Evolutionary conservation across 1,284 basidiomycete species (phyloP), one percentile per base, ranked within the genome.

Genomic region (Tausonia pullulans): DNA sequence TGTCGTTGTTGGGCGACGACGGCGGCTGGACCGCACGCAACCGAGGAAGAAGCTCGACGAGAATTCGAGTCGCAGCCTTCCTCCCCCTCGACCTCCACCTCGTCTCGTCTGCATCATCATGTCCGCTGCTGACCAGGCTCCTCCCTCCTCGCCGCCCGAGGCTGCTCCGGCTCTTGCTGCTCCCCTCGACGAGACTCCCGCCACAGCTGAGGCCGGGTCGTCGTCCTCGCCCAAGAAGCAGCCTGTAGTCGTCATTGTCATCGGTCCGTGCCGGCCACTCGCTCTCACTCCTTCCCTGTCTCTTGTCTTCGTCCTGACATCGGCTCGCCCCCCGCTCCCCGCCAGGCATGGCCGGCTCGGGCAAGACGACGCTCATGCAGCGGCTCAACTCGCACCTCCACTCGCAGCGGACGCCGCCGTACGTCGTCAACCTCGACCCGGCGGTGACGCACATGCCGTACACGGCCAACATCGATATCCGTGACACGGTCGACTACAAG

Each of bases 301-400:
- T 14, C 5, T 27, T 11, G 16, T 43, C 16, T 40, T 3, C 53
- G 11, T 61, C 39, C 45, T 40, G 5, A 7, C 14, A 43, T 11
- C 7, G 39, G 46, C 55, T 9, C 51, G 8, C 14, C 27, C 44
- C 3, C 6, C n/a, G 39, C 5, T n/a, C 41, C 39, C 40, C 9
- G 54, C 11, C 56, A 78, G 94, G 94, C 16, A 94, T 94, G 90
- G 90, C 90, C 0, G 90, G 90, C 7, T 90, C 89, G 8, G 92
- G 96, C 69, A 98, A 98, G 79, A 96, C 95, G 3, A 98, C 96
- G 1, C 90, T 99, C 74, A 90, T 98, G 44, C 90, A 95, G 72
- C 83, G 90, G 45, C 85, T 96, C 68, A 95, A 93, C 75, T 87
- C 92, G 27, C 83, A 95, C 76, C 78, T 95, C 60, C 88, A 93